Base-by-base conservation (phyloP, 345 rosid genomes). In the Cardiospermum halicacabum region DNA sequence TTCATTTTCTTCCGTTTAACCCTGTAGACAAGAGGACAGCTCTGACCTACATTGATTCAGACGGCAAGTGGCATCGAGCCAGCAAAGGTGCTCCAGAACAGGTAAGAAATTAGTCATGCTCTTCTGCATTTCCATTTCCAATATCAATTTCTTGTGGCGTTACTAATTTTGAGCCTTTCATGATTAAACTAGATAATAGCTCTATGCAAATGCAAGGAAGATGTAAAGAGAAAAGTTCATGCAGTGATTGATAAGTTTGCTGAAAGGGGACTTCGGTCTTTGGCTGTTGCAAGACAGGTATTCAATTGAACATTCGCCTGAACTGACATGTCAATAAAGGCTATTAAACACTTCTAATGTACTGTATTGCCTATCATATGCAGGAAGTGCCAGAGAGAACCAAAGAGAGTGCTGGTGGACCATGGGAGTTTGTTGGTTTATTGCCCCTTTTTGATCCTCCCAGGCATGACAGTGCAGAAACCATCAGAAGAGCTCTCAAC, bases 11-110 rank as follows among this genome's bases (percentile, higher is more conserved):
- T 50, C 98, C 98, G 25, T 92, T 92, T 77, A 92, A 92, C 56
- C 98, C 88, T 1, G 96, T 88, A 4, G 96, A 92, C 57, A 92
- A 92, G 83, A 85, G 96, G 72, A 92, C 98, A 16, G 98, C 96
- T 62, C 75, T 89, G 60, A 92, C 98, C 15, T 92, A 89, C 71
- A 64, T 92, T 15, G 96, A 89, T 72, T 78, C 78, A 4, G 70
- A 80, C 67, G 98, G 92, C 15, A 83, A 66, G 49, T 89, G 96
- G 96, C 84, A 87, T 62, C 78, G 98, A 26, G 88, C 84, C 42
- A 89, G 98, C 77, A 92, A 92, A 75, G 98, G 98, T 55, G 96
- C 98, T 15, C 96, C 96, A 10, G 96, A 92, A 77, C 95, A 87
- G 89, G 98, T 89, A 73, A 18, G 57, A 30, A n/a, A n/a, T n/a